Evolutionary conservation across 129 eudicot species (phyloP).

Genomic region (Pseudognaphalium luteoalbum): DNA sequence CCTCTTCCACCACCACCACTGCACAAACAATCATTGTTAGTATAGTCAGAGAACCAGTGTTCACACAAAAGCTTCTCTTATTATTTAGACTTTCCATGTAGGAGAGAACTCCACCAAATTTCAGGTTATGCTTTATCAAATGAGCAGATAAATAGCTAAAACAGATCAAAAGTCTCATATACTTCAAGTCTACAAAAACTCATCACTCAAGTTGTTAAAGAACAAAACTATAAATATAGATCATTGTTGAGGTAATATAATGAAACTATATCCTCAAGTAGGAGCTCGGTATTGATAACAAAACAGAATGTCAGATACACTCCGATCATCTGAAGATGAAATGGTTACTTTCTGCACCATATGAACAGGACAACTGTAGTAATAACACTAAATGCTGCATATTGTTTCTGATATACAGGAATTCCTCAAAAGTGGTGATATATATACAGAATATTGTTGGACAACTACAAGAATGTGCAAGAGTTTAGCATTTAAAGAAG

Average conservation of each 20-base stretch:
- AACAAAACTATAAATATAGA: background rate
- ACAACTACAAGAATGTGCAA: background rate
- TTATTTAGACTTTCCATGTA: conserved; percentile 3
- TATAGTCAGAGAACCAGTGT: background rate
- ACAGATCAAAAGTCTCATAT: too few species aligned
- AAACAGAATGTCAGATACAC: background rate
- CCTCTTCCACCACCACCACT: conserved; percentile 84
- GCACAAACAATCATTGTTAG: conserved; percentile 32
- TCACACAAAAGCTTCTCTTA: background rate
- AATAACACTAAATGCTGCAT: too few species aligned
- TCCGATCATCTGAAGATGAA: background rate
- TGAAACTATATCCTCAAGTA: background rate
- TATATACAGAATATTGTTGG: background rate
- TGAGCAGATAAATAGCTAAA: background rate
- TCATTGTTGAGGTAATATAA: background rate
- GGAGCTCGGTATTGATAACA: conserved; percentile 1
- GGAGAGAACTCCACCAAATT: background rate
- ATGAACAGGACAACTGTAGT: background rate
- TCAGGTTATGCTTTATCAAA: background rate
- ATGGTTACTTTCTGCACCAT: background rate
- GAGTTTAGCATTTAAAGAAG: background rate
- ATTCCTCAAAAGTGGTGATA: too few species aligned
- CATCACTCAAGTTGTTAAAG: too few species aligned
- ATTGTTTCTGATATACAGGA: too few species aligned
- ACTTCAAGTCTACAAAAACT: too few species aligned